Evolutionary conservation across 2,329 filamentous ascomycete genomes (phyloP).

Genomic region (Plenodomus tracheiphilus): DNA sequence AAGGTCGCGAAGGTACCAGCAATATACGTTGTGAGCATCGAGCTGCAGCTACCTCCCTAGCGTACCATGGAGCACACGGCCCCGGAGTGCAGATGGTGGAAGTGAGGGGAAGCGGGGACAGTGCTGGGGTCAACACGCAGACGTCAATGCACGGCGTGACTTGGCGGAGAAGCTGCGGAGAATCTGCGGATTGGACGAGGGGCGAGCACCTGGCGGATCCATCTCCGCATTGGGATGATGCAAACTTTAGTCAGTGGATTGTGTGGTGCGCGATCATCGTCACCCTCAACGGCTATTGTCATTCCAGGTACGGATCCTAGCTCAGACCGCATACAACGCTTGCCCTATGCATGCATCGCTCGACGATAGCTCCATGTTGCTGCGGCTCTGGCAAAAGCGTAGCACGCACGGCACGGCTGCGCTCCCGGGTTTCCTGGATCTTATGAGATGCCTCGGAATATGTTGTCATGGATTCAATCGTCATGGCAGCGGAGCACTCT

Average conservation of each 20-base stretch:
- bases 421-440: background rate
- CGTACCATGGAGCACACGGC: background rate
- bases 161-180: background rate
- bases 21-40: slow-evolving; percentile 11
- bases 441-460: background rate
- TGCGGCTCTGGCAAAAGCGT: background rate
- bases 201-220: background rate
- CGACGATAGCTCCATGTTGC: background rate
- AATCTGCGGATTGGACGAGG: background rate
- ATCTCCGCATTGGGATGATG: background rate
- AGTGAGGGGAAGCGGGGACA: background rate
- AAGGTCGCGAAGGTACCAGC: slow-evolving; percentile 2
- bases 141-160: background rate
- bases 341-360: background rate
- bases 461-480: too few relatives aligned
- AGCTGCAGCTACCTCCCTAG: background rate
- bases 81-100: background rate
- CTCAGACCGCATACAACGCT: background rate
- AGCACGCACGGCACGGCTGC: background rate
- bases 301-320: background rate
- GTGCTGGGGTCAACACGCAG: background rate
- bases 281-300: background rate
- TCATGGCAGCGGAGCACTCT: too few relatives aligned
- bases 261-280: background rate
- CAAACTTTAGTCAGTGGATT: background rate